phyloP scores from a whole-genome alignment of 345 rosid species.

The Populus davidiana region DNA sequence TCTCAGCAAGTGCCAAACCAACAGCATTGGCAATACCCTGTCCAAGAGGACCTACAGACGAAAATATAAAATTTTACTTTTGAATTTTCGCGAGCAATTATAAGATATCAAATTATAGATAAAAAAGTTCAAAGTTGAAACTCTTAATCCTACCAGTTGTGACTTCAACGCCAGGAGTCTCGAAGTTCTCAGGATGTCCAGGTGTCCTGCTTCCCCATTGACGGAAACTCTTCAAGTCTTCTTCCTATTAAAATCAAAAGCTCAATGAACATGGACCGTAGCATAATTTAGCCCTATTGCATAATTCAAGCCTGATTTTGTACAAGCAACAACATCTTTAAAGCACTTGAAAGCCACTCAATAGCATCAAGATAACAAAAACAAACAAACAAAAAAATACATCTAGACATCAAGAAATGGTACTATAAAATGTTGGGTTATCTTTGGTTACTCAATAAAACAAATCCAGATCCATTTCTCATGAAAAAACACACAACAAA shows the following conservation, averaged over 20 bases:
- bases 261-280: not conserved
- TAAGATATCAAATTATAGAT: not conserved
- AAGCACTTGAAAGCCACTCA: not conserved
- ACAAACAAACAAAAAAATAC: not conserved
- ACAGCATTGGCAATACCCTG: constrained; percentile 93
- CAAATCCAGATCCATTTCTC: not conserved
- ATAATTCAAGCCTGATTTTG: not conserved
- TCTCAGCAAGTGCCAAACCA: constrained; percentile 92
- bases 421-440: not conserved
- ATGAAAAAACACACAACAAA: not conserved
- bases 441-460: not conserved
- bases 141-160: constrained; percentile 69
- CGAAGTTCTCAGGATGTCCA: constrained; percentile 99
- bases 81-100: not conserved
- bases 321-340: not conserved
- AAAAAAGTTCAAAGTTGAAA: not conserved
- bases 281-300: not conserved
- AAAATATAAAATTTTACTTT: not conserved
- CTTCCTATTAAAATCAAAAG: constrained; percentile 49
- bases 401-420: not conserved
- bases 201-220: constrained; percentile 99
- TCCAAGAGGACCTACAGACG: constrained; percentile 79
- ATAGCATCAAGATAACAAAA: not conserved
- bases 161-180: constrained; percentile 97
- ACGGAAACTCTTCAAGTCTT: constrained; percentile 83